Percentiles rank a stretch among this genome's conserved stretches.
phyloP scores from a whole-genome alignment of 495 filamentous ascomycete genomes.

The Pyrenula aspistea region DNA sequence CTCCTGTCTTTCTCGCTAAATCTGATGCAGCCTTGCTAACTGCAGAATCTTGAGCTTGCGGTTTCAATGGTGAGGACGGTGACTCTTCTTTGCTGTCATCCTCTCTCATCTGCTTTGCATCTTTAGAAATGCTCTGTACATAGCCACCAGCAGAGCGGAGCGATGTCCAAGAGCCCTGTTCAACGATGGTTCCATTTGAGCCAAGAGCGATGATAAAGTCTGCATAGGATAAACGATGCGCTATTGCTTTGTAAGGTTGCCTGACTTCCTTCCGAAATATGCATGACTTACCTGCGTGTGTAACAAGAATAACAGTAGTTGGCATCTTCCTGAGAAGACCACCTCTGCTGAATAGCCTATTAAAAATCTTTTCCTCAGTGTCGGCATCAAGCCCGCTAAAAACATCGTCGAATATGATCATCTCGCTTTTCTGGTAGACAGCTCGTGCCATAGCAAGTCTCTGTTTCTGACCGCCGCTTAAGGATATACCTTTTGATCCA shows the following conservation, averaged over 20 bases:
- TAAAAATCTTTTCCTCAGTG: constrained; percentile 26
- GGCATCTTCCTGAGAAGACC: constrained; percentile 8
- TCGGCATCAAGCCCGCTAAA: constrained; percentile 16
- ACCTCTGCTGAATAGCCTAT: constrained; percentile 19
- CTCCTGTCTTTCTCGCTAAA: background rate
- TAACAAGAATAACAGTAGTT: constrained; percentile 26
- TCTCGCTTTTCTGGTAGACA: constrained; percentile 15
- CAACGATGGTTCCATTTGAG: constrained; percentile 25
- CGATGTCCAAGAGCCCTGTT: constrained; percentile 38
- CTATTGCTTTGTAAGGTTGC: constrained; percentile 8
- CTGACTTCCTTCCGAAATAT: background rate
- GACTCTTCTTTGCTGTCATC: background rate
- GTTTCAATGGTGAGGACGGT: background rate
- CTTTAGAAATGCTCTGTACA: constrained; percentile 19
- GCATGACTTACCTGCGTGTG: constrained; percentile 3
- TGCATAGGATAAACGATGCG: constrained; percentile 34
- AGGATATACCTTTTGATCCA: constrained; percentile 17
- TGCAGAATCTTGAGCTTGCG: background rate
- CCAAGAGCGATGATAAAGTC: constrained; percentile 41
- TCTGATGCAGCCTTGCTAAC: background rate
- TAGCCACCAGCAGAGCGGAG: constrained; percentile 34
- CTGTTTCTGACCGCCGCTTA: constrained; percentile 23
- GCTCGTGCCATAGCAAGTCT: constrained; percentile 24
- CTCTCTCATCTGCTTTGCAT: background rate
- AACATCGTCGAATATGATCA: constrained; percentile 22